Base-by-base conservation (phyloP, 164 flowering plant species). In the Vitis riparia region DNA sequence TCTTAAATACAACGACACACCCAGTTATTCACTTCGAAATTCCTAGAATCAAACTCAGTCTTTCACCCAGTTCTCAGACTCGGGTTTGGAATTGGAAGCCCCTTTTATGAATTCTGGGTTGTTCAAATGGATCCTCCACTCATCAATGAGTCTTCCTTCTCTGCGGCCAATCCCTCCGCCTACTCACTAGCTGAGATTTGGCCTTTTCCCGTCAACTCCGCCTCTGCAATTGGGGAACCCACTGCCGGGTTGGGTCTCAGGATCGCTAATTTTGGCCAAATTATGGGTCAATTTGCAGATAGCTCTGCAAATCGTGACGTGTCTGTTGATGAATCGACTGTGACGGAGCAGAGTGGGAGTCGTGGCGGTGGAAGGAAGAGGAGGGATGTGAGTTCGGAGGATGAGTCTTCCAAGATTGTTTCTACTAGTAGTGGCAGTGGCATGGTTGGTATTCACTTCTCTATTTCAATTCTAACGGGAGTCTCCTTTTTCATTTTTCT, bases 41-140 rank as follows among this genome's bases (percentile, higher is more conserved):
- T 37, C 44, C 44, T 6, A 37, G 44, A 37, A 37, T 37, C 44
- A 37, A 37, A 37, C 44, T 37, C 44, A 37, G 44, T 37, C 44
- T 37, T 37, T 37, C 44, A 37, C 44, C 44, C 44, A 6, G 7
- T 37, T 37, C 44, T 0, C 44, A 37, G 44, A 37, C 6, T 6
- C 44, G 44, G 44, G 44, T 37, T 37, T 6, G 44, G 44, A 37
- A 37, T 37, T 37, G 44, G 44, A 37, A 37, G 44, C 44, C 44
- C 44, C 44, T 37, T 37, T 37, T 37, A 56, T 63, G 63, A 32
- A 51, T 32, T 10, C 62, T 11, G 71, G 51, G 67, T 7, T 13
- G 58, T 8, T 13, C 37, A 29, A 60, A 93, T 93, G 98, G 97
- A 93, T 80, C 91, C 90, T 59, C 88, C 90, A 23, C 68, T 91